These are phyloP conservation scores for Chlorella sp. DNA, from an alignment of 139 green algal species.

Conservation along the genomic window DNA sequence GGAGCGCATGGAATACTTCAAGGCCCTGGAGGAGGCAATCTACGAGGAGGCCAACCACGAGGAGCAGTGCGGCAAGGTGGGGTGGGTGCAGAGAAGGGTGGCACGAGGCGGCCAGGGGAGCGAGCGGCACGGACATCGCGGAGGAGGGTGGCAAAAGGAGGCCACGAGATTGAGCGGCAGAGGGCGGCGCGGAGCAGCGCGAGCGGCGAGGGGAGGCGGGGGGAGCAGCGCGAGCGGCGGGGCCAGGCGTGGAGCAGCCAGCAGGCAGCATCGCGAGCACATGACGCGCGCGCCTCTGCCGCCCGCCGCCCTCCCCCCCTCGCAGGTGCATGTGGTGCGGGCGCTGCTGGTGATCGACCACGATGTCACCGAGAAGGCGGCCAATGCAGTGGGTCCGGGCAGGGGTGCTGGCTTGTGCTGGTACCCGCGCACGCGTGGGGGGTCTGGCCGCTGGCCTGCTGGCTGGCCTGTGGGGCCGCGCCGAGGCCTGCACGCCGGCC, in stretches of 20 bases:
- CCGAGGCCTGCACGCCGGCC: background rate
- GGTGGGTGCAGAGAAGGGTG: no score
- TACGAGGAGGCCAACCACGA: slow-evolving; percentile 35
- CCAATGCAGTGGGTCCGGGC: background rate
- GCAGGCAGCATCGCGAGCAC: no score
- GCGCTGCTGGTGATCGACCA: slow-evolving; percentile 36
- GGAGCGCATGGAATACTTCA: slow-evolving; percentile 52
- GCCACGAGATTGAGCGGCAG: no score
- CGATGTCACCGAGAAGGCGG: slow-evolving; percentile 32
- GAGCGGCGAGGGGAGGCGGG: no score
- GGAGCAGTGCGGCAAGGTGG: slow-evolving; percentile 37
- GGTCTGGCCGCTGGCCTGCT: background rate
- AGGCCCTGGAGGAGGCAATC: slow-evolving; percentile 43
- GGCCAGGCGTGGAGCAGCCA: no score
- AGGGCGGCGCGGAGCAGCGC: no score
- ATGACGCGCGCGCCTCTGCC: no score
- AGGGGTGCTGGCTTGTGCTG: background rate
- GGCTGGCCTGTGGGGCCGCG: background rate
- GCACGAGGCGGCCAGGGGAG: no score
- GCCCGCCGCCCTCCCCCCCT: no score
- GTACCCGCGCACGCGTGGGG: background rate
- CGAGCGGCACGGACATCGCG: no score
- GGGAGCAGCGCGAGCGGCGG: no score
- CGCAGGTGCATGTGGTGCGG: slow-evolving; percentile 31
- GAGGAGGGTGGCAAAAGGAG: no score